Percentiles rank a stretch among this genome's conserved stretches.
phyloP scores from a whole-genome alignment of 2,329 filamentous ascomycete species.

The Beauveria sp. region DNA sequence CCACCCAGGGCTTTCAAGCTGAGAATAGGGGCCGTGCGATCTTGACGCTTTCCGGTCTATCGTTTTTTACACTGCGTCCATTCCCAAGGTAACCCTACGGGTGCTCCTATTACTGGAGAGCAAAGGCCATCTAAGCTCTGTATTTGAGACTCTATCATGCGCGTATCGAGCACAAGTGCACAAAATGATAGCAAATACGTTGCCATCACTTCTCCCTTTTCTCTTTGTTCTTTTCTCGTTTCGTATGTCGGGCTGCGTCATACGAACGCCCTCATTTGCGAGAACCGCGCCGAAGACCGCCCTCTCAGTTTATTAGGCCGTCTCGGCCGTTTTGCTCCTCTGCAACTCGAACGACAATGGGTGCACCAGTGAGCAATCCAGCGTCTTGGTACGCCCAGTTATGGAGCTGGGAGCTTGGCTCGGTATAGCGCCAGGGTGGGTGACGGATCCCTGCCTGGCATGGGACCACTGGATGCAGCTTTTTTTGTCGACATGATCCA shows the following conservation, averaged over 20 bases:
- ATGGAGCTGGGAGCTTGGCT: not conserved
- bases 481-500: not conserved
- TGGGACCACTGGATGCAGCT: not conserved
- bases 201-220: too few species aligned
- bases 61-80: not conserved
- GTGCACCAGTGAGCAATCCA: not conserved
- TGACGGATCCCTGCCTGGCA: not conserved
- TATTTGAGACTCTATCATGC: not conserved
- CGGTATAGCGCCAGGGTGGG: not conserved
- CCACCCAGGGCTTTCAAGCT: not conserved
- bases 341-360: not conserved
- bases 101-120: not conserved
- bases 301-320: not conserved
- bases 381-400: not conserved
- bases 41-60: not conserved
- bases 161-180: too few species aligned
- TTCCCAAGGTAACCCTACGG: slow-evolving; percentile 2
- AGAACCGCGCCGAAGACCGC: not conserved
- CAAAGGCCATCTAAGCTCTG: not conserved
- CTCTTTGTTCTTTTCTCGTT: not conserved
- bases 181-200: too few species aligned
- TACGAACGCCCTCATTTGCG: slow-evolving; percentile 6
- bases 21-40: slow-evolving; percentile 9
- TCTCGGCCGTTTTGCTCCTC: not conserved
- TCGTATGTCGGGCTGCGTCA: not conserved